Conservation (phyloP, 1,139 yeast species). For the Yamadazyma dushanensis region DNA sequence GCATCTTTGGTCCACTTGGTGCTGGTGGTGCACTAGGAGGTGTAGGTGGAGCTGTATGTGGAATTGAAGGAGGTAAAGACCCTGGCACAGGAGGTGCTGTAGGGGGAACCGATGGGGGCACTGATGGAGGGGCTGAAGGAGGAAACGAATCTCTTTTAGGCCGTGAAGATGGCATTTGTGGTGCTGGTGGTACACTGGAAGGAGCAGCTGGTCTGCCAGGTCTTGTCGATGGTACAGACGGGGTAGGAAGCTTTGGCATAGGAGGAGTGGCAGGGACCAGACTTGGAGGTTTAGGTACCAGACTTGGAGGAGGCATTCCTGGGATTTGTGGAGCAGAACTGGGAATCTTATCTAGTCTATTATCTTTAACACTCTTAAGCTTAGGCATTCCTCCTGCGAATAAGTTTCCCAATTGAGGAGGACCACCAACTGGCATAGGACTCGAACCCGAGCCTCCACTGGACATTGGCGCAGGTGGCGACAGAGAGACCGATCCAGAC, state of each 20-base stretch:
- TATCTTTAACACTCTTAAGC: slow-evolving; percentile 54
- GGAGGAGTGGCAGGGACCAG: slow-evolving; percentile 11
- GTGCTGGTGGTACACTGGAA: slow-evolving; percentile 2
- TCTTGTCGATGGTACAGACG: slow-evolving; percentile 15
- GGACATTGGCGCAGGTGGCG: slow-evolving; percentile 10
- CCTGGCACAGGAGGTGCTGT: slow-evolving; percentile 22
- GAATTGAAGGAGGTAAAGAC: slow-evolving; percentile 20
- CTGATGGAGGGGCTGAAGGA: slow-evolving; percentile 15
- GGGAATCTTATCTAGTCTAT: slow-evolving; percentile 45
- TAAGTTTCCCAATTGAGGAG: slow-evolving; percentile 71
- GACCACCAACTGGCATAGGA: slow-evolving; percentile 25
- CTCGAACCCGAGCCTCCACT: slow-evolving; percentile 17
- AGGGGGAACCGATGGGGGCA: slow-evolving; percentile 23
- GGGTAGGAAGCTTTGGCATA: slow-evolving; percentile 15
- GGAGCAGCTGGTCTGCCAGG: slow-evolving; percentile 10
- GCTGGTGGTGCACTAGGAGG: slow-evolving; percentile 7
- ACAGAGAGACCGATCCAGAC: slow-evolving; percentile 9
- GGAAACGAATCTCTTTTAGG: slow-evolving; percentile 15
- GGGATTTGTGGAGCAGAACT: slow-evolving; percentile 39
- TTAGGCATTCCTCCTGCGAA: slow-evolving; percentile 90
- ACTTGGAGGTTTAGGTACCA: slow-evolving; percentile 17
- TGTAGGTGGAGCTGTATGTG: slow-evolving; percentile 21
- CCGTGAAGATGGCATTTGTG: slow-evolving; percentile 8
- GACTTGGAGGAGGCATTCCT: slow-evolving; percentile 16
- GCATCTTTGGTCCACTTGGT: slow-evolving; percentile 27